These are phyloP conservation scores for Neurospora sublineolata DNA, from an alignment of 495 filamentous ascomycete species.

Conservation along the genomic window DNA sequence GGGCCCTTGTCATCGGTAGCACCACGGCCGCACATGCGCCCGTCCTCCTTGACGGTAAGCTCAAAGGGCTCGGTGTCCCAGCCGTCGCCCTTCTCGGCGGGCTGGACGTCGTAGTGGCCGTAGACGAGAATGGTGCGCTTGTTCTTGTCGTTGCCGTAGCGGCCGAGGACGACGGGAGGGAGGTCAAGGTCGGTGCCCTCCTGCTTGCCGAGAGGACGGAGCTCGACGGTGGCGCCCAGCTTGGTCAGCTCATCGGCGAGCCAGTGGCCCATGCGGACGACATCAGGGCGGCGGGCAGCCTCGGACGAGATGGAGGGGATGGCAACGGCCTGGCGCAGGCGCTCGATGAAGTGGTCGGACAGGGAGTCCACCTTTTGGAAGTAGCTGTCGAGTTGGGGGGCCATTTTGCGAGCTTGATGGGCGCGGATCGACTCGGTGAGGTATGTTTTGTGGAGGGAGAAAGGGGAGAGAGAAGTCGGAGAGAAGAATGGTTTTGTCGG, in stretches of 20 bases:
- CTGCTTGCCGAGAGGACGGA: conserved; percentile 77
- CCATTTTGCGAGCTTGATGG: conserved; percentile 58
- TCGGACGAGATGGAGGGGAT: conserved; percentile 94
- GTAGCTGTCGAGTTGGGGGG: conserved; percentile 69
- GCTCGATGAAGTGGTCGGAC: conserved; percentile 76
- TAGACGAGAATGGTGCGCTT: conserved; percentile 95
- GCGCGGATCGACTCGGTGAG: conserved; percentile 34
- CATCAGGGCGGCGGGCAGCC: conserved; percentile 74
- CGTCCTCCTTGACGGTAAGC: conserved; percentile 76
- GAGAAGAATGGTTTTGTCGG: neutral
- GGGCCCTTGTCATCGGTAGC: conserved; percentile 98
- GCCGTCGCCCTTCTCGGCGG: conserved; percentile 82
- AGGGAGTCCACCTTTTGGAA: conserved; percentile 83
- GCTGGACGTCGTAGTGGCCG: conserved; percentile 98
- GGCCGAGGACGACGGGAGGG: conserved; percentile 81
- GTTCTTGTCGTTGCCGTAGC: conserved; percentile 80
- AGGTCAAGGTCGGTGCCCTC: conserved; percentile 82
- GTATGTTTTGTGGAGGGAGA: conserved; percentile 20
- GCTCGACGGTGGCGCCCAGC: conserved; percentile 77
- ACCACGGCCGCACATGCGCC: conserved; percentile 89
- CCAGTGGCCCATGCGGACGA: conserved; percentile 92
- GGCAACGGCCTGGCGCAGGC: conserved; percentile 82
- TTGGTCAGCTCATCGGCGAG: conserved; percentile 69
- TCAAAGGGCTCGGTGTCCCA: conserved; percentile 96
- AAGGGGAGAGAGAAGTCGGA: neutral